Evolutionary conservation across 345 rosid species (phyloP), one percentile per base, ranked within the genome.

Genomic region (Conringia planisiliqua): DNA sequence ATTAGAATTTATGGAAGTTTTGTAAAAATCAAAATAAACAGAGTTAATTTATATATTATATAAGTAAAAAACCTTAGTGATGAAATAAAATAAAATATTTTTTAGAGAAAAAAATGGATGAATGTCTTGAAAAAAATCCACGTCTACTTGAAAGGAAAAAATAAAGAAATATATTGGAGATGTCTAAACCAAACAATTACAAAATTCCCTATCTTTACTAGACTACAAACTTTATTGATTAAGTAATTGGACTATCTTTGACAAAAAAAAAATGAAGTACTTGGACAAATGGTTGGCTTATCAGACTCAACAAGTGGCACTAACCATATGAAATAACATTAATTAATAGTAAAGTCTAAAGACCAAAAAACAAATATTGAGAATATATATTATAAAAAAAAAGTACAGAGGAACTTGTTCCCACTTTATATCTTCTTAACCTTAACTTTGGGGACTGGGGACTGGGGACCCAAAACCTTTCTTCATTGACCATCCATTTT

Each of bases 391-490:
- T n/a, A n/a, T n/a, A 4, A 36, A 40, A 62, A 17, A 27, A 62
- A 55, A 44, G 60, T 55, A 62, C 55, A 52, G 56, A 62, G 13
- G 60, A 70, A 62, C 42, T 68, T 70, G 80, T 70, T 70, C 60
- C 80, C 71, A 55, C 80, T 63, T 63, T 56, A 26, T 46, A 63
- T 63, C 10, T 26, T 44, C 59, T 13, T 29, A 36, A 55, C 66
- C 71, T 76, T 47, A 62, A 70, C 24, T 76, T 76, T 70, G 42
- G 80, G 75, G 66, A 27, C 16, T 70, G 42, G 80, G 75, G 66
- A 27, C 16, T 35, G 29, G 71, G 80, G 71, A 47, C 71, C 80
- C 71, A 54, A 63, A 62, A 6, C 38, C 33, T 52, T 76, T 70
- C 70, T 62, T 38, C 70, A 54, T 76, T 63, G 80, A 70, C 75